These are phyloP conservation scores for Otatea glauca DNA, from an alignment of 176 grass and related monocot genomes.

Conservation along the genomic window DNA sequence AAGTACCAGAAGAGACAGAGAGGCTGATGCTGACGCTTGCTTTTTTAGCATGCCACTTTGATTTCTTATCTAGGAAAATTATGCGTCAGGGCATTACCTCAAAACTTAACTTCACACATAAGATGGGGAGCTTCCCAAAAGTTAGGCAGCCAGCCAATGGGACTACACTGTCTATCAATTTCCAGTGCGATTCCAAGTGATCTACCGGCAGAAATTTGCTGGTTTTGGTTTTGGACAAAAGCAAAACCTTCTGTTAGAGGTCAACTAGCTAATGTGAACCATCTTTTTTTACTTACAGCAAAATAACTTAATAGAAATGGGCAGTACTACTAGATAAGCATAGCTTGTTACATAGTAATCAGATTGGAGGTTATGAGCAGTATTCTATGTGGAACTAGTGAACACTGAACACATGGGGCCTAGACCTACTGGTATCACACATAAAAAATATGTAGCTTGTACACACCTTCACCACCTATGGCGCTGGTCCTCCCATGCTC, in stretches of 20 bases:
- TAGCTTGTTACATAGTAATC: not conserved
- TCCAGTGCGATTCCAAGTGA: not conserved
- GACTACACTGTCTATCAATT: not conserved
- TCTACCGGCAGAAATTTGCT: not conserved
- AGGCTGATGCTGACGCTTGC: conserved; percentile 36
- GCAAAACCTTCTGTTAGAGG: not conserved
- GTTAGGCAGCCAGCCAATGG: not conserved
- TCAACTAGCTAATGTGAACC: not conserved
- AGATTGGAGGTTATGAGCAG: too few species aligned
- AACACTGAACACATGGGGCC: not conserved
- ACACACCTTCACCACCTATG: not conserved
- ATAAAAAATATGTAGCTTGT: conserved; percentile 23
- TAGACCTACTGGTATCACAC: not conserved
- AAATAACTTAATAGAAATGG: not conserved
- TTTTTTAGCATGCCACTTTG: not conserved
- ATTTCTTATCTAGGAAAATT: not conserved
- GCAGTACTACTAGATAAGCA: not conserved
- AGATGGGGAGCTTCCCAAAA: not conserved
- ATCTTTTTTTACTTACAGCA: not conserved
- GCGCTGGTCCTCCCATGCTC: not conserved
- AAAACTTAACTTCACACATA: not conserved
- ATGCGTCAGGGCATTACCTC: not conserved
- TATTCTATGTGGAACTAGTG: not conserved
- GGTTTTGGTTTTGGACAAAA: not conserved
- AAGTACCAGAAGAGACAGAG: conserved; percentile 4